A percentile compares a stretch with the other conserved stretches of the same genome.
Conservation (phyloP, 306 rosid genomes). For the Bauhinia variegata region DNA sequence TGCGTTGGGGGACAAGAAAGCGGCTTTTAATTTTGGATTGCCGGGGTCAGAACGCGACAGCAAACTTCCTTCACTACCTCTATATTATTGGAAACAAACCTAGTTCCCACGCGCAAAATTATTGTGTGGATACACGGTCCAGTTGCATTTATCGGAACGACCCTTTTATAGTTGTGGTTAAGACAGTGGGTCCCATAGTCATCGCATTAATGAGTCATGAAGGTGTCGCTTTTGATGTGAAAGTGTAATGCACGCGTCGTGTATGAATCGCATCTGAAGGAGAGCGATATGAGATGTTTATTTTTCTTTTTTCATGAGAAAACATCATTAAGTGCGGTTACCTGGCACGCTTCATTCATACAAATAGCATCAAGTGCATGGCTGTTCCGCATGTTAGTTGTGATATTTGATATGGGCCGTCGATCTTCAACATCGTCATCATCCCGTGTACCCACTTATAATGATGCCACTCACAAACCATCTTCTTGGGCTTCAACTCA, state of each 20-base stretch:
- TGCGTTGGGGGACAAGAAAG: conserved; percentile 65
- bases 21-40: conserved; percentile 53
- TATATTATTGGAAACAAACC: not conserved
- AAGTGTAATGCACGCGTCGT: conserved; percentile 44
- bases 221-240: not conserved
- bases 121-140: not conserved
- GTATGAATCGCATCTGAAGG: conserved; percentile 2
- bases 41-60: conserved; percentile 47
- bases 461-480: conserved; percentile 43
- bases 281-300: conserved; percentile 14
- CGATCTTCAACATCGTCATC: conserved; percentile 28
- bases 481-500: conserved; percentile 11
- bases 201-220: not conserved
- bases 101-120: conserved; percentile 19
- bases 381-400: conserved; percentile 19
- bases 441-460: not conserved
- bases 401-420: conserved; percentile 27
- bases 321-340: conserved; percentile 42
- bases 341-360: conserved; percentile 50
- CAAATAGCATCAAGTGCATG: conserved; percentile 16
- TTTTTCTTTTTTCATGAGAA: conserved; percentile 9
- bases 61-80: conserved; percentile 21
- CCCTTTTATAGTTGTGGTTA: not conserved
- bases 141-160: not conserved
- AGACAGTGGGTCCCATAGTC: not conserved